phyloP scores from a whole-genome alignment of 306 rosid species.

The Cucumis hystrix region DNA sequence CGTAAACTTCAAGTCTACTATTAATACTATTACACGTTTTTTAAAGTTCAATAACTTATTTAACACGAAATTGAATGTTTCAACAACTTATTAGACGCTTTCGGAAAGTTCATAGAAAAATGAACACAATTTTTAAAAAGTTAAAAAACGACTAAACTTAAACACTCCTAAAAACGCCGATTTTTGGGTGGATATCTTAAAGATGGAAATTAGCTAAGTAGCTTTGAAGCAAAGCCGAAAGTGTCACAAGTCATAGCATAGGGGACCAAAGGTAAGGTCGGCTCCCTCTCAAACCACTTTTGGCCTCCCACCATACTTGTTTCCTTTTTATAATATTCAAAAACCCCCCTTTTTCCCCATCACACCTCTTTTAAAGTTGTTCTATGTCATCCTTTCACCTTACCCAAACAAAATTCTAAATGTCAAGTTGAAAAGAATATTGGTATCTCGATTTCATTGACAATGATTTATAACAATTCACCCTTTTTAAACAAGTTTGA shows the following conservation, averaged over 20 bases:
- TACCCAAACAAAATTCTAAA: background rate
- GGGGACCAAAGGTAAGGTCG: constrained; percentile 1
- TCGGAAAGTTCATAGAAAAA: no score
- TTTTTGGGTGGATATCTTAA: background rate
- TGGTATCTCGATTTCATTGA: no score
- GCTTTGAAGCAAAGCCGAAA: constrained; percentile 14
- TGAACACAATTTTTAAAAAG: no score
- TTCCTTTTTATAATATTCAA: background rate
- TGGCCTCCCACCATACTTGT: background rate
- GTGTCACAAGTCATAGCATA: background rate
- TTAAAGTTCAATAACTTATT: no score
- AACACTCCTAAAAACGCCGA: background rate
- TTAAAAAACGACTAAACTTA: no score
- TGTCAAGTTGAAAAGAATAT: no score
- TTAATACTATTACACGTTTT: no score
- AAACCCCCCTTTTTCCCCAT: background rate
- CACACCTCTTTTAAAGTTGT: background rate
- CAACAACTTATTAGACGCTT: no score
- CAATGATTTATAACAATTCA: no score
- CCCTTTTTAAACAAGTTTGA: no score
- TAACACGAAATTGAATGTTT: no score
- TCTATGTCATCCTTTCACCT: background rate
- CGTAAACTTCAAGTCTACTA: no score
- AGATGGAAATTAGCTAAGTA: background rate
- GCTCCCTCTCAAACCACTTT: background rate